These are phyloP conservation scores for Penicillium maclennaniae DNA, from an alignment of 495 filamentous ascomycete species.

Conservation along the genomic window DNA sequence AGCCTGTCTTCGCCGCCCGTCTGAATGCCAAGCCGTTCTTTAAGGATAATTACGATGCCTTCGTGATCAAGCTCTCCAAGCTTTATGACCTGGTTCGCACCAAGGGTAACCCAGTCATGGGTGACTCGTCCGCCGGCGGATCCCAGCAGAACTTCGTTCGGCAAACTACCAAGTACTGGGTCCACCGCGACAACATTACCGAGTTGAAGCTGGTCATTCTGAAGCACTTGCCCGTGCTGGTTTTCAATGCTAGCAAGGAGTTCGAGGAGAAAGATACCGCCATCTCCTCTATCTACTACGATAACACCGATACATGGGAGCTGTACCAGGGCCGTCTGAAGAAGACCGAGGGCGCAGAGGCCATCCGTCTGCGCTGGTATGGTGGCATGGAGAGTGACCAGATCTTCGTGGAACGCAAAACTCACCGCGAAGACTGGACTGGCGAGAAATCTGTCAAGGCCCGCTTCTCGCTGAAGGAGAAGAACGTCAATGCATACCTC, in stretches of 20 bases:
- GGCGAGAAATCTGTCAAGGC: constrained; percentile 99
- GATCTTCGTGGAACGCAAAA: constrained; percentile 97
- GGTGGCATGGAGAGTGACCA: constrained; percentile 91
- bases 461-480: constrained; percentile 91
- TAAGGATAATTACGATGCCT: constrained; percentile 96
- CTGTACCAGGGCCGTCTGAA: constrained; percentile 90
- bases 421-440: constrained; percentile 98
- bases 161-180: constrained; percentile 99
- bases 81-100: constrained; percentile 94
- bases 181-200: constrained; percentile 97
- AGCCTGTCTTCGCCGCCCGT: constrained; percentile 87
- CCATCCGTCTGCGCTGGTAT: constrained; percentile 95
- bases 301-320: constrained; percentile 90
- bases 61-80: constrained; percentile 91
- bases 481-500: constrained; percentile 89
- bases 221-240: constrained; percentile 94
- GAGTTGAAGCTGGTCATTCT: constrained; percentile 96
- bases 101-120: constrained; percentile 84
- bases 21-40: constrained; percentile 97
- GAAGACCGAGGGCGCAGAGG: constrained; percentile 97
- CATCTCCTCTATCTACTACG: constrained; percentile 97
- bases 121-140: constrained; percentile 87
- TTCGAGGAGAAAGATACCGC: constrained; percentile 86
- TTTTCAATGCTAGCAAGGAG: constrained; percentile 97
- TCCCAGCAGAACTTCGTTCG: constrained; percentile 93